Evolutionary conservation across 1,139 yeast genomes (phyloP), one percentile per base, ranked within the genome.

Genomic region (Nematodospora anomalae): DNA sequence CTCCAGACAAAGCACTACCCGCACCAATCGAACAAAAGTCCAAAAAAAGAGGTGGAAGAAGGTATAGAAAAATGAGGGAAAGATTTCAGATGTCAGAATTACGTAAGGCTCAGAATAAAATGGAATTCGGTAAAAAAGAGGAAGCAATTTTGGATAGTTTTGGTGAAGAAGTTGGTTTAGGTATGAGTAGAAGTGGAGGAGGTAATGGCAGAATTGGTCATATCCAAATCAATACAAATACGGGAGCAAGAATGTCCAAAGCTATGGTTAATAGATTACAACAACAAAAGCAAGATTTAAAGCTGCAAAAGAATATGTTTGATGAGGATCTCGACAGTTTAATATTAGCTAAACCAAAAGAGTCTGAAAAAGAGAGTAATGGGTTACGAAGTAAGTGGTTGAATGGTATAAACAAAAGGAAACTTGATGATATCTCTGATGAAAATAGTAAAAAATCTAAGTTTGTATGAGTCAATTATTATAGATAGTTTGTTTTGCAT

Each of bases 121-220:
- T 90, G 78, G 83, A 75, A 33, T 90, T 90, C 62, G 96, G 95
- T 6, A 74, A 80, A 48, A 69, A 71, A 43, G 95, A 86, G 54
- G 81, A 75, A 22, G 71, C 82, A 0, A 67, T 74, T 3, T 69
- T 71, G 43, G 88, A 83, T 47, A 68, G 77, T 0, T 82, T 67
- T 54, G 96, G 95, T 9, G 92, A 86, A 45, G 94, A 87, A 47
- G 69, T 84, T 27, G 96, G 96, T 0, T 53, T 87, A 38, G 96
- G 96, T 4, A 78, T 87, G 88, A 71, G 82, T 36, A 73, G 71
- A 28, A 51, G 62, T 37, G 57, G 58, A 4, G 47, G 80, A 33
- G 36, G 37, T 3, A 36, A 31, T 15, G 58, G 63, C 5, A 47
- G 60, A 41, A 49, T 55, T 29, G 60, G 72, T n/a, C 62, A 67